A percentile compares a stretch with the other conserved stretches of the same genome.
Conservation (phyloP, 495 filamentous ascomycete species). For the Trichoderma orchidacearum region DNA sequence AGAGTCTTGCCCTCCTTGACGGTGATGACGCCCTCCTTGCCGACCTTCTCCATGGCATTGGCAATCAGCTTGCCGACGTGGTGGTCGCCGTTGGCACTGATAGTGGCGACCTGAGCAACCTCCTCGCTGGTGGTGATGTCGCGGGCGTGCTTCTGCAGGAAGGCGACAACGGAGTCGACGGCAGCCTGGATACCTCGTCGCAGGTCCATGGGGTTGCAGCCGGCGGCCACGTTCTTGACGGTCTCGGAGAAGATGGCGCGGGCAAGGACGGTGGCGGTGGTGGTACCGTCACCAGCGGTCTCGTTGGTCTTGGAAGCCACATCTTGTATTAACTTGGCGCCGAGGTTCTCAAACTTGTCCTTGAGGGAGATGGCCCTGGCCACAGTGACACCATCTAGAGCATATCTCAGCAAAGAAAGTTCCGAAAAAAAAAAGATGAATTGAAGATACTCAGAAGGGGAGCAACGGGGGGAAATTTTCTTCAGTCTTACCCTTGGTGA, state of each 20-base stretch:
- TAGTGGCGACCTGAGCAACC: slow-evolving; percentile 96
- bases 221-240: slow-evolving; percentile 97
- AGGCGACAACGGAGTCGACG: slow-evolving; percentile 86
- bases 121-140: slow-evolving; percentile 96
- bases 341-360: slow-evolving; percentile 99
- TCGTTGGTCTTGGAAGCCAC: slow-evolving; percentile 99
- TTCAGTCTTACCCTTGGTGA: slow-evolving; percentile 75
- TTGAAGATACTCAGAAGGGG: neutral
- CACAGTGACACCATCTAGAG: slow-evolving; percentile 81
- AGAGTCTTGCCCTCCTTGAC: slow-evolving; percentile 99
- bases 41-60: slow-evolving; percentile 98
- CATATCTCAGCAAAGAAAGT: neutral
- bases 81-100: slow-evolving; percentile 90
- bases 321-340: slow-evolving; percentile 90
- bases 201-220: slow-evolving; percentile 99
- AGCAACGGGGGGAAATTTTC: neutral
- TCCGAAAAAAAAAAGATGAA: neutral
- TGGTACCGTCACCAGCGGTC: slow-evolving; percentile 95
- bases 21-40: slow-evolving; percentile 99
- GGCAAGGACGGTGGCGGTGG: slow-evolving; percentile 91
- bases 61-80: slow-evolving; percentile 95
- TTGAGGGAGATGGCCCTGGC: slow-evolving; percentile 83
- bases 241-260: slow-evolving; percentile 99
- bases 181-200: slow-evolving; percentile 92
- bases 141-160: slow-evolving; percentile 83